Evolutionary conservation across 192 early-diverging fungal species (phyloP), one percentile per base, ranked within the genome.

Genomic region (Mortierella antarctica): DNA sequence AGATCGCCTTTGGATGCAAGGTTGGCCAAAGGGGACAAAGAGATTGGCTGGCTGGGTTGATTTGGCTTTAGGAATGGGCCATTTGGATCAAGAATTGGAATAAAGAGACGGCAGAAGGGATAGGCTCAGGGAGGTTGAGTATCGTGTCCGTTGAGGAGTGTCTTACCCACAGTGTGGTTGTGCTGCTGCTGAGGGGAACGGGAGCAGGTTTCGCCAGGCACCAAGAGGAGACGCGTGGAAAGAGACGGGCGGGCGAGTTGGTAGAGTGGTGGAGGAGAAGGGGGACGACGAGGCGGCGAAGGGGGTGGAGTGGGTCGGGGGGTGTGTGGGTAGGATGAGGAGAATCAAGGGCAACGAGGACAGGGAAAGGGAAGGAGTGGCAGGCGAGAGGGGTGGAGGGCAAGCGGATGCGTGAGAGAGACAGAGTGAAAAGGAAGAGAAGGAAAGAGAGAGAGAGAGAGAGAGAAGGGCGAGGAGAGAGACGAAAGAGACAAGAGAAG

Each of bases 361-460:
- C 53, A 54, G 45, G 18, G 44, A 46, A 56, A 57, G 45, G 44
- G 9, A 54, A 45, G 47, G 55, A 55, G 69, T 18, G 62, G 5
- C 51, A 31, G 11, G 46, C 12, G 49, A 14, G 47, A 40, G 21
- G 39, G 45, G 13, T 39, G 50, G 14, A 59, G 57, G 23, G 23
- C 57, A 13, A 59, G 57, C 31, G 40, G 41, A 40, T n/a, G 10
- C 10, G 21, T 40, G 39, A 41, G 39, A 41, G 40, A 23, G 45
- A 50, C 31, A 49, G 62, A 52, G 49, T 31, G 62, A 39, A 20
- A n/a, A n/a, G n/a, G n/a, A n/a, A 49, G 31, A 50, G 48, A 64
- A 31, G 40, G 52, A 55, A 40, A 49, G 64, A 48, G 18, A 44
- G 52, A 18, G 6, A 31, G 40, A 46, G n/a, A 55, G 47, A 42